Evolutionary conservation across 23 red algal species (phyloP), one percentile per base, ranked within the genome.

Genomic region (Gracilaria caudata): DNA sequence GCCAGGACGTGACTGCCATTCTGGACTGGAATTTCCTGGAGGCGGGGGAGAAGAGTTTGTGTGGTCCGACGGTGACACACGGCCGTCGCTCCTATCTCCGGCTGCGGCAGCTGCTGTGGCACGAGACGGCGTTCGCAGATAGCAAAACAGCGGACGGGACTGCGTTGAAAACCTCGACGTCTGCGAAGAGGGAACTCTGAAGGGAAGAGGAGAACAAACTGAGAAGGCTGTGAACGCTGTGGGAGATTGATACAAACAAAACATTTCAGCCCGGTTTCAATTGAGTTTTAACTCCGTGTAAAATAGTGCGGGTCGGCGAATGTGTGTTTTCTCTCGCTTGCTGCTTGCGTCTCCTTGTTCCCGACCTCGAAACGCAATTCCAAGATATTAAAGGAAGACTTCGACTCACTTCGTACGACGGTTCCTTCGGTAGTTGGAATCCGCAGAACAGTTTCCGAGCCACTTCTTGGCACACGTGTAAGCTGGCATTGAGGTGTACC

Each of bases 41-140:
- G 43, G 43, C 20, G 77, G 43, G 32, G 74, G 43, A 57, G 77
- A 79, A 57, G 45, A 61, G 77, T n/a, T 60, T 6, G 70, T 75
- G 40, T 75, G 29, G 21, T 43, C 43, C 9, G 70, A 75, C 14
- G 70, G 70, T 0, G 70, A 75, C 11, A 75, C 70, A 32, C 33
- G 70, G 19, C 43, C 70, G 6, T 43, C 70, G 21, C 70, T 75
- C 21, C 24, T 49, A 19, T 29, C 70, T 29, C 21, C 39, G 23
- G 70, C 37, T 23, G 70, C 70, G 29, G 70, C 70, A 4, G 70
- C 70, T 75, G 70, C 70, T 75, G 70, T 75, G 43, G 70, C 70
- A 29, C 70, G 37, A 9, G 40, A 19, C 4, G 70, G 39, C 25
- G 8, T 46, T 26, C 43, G 37, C 20, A 49, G 43, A 47, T 1